Conservation (phyloP, 1,139 yeast species). For the Scheffersomyces segobiensis region DNA sequence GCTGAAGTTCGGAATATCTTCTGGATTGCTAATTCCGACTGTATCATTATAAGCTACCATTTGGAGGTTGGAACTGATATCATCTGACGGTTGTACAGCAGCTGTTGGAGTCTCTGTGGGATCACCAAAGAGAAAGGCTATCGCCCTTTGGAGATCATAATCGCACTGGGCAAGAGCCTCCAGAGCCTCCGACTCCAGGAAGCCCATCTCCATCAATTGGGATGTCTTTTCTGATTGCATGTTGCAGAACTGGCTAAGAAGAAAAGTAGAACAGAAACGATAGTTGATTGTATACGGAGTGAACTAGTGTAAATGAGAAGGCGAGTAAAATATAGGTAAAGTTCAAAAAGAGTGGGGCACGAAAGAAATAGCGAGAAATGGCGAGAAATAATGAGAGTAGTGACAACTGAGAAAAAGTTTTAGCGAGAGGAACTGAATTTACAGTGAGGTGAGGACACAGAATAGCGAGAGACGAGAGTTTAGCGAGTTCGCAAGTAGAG, state of each 20-base stretch:
- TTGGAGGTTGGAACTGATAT: not conserved
- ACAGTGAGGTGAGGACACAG: not conserved
- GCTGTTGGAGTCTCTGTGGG: conserved; percentile 16
- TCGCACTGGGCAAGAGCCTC: conserved; percentile 42
- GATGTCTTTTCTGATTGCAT: conserved; percentile 8
- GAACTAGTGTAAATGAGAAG: not conserved
- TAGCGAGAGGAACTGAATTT: not conserved
- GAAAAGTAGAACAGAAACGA: not conserved
- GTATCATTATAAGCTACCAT: conserved; percentile 5
- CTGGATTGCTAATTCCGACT: conserved; percentile 9
- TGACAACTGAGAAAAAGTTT: not conserved
- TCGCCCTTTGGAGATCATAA: conserved; percentile 55
- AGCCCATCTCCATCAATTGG: conserved; percentile 64
- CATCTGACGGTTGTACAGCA: not conserved
- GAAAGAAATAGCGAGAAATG: not conserved
- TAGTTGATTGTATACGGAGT: not conserved
- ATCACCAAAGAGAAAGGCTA: conserved; percentile 52
- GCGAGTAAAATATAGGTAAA: not conserved
- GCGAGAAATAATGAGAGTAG: not conserved
- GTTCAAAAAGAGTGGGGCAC: too few species aligned
- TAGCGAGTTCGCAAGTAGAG: too few species aligned
- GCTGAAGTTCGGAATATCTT: conserved; percentile 9
- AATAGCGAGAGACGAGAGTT: too few species aligned
- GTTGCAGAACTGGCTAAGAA: not conserved
- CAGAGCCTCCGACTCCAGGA: conserved; percentile 44